Evolutionary conservation across 2,329 filamentous ascomycete species (phyloP).

Genomic region (Byssothecium circinans): DNA sequence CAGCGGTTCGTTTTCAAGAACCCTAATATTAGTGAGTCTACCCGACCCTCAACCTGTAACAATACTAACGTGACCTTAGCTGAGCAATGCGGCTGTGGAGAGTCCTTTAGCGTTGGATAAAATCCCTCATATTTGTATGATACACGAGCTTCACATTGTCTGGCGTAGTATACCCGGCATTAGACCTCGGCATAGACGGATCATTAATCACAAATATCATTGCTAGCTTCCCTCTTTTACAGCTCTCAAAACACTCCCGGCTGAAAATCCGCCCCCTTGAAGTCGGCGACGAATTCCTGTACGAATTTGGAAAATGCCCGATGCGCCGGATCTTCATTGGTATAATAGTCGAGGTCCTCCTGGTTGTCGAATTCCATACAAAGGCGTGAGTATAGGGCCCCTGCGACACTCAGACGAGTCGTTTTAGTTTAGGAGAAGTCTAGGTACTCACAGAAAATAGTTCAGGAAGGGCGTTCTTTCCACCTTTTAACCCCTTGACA

Average conservation of each 20-base stretch:
- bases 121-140: constrained; percentile 13
- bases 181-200: constrained; percentile 14
- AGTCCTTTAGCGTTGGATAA: constrained; percentile 73
- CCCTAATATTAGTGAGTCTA: constrained; percentile 90
- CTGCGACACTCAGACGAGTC: constrained; percentile 28
- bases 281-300: constrained; percentile 54
- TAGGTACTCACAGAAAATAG: constrained; percentile 56
- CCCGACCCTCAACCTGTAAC: background rate
- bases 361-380: constrained; percentile 66
- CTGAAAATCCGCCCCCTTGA: constrained; percentile 63
- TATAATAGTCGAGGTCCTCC: constrained; percentile 69
- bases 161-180: constrained; percentile 30
- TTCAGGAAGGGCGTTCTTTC: constrained; percentile 64
- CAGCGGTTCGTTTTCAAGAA: constrained; percentile 93
- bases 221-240: constrained; percentile 20
- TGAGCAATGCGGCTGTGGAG: constrained; percentile 93
- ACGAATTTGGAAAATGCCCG: constrained; percentile 59
- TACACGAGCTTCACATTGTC: constrained; percentile 23
- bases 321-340: constrained; percentile 66
- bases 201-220: background rate
- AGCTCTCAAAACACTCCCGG: constrained; percentile 58
- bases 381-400: constrained; percentile 70
- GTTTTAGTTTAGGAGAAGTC: background rate
- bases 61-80: constrained; percentile 58
- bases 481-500: constrained; percentile 60